A percentile compares a stretch with the other conserved stretches of the same genome.
Conservation (phyloP, 768 basidiomycete genomes). For the Pleurotus platypus region DNA sequence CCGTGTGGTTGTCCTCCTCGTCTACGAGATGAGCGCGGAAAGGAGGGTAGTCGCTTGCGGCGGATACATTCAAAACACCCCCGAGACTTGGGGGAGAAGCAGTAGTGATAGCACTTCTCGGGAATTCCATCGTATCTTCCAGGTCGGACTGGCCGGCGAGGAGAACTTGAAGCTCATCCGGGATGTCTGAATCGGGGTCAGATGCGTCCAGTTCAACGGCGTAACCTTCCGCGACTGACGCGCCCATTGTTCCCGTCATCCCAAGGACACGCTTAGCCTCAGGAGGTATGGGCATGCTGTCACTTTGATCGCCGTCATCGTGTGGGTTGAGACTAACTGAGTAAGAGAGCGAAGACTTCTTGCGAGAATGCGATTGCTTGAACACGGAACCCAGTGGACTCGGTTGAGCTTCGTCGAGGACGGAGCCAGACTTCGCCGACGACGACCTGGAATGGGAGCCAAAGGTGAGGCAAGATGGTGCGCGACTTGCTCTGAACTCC, state of each 20-base stretch:
- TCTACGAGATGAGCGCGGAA: constrained; percentile 44
- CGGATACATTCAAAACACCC: constrained; percentile 24
- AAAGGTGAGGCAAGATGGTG: constrained; percentile 37
- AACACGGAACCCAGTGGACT: constrained; percentile 29
- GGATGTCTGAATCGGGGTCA: constrained; percentile 79
- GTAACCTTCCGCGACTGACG: constrained; percentile 45
- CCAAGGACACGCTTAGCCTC: constrained; percentile 57
- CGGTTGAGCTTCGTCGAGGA: constrained; percentile 13
- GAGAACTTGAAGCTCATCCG: constrained; percentile 69
- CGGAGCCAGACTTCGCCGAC: constrained; percentile 17
- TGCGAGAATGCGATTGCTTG: constrained; percentile 25
- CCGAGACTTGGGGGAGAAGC: constrained; percentile 11
- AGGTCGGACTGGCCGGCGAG: constrained; percentile 36
- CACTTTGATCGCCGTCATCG: constrained; percentile 11
- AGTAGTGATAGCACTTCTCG: constrained; percentile 33
- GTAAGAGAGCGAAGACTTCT: constrained; percentile 21
- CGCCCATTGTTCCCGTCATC: constrained; percentile 66
- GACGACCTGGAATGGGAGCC: constrained; percentile 22
- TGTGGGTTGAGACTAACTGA: constrained; percentile 10
- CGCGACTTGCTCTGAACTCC: constrained; percentile 20
- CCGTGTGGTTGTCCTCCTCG: constrained; percentile 35
- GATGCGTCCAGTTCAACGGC: constrained; percentile 45
- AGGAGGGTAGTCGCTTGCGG: constrained; percentile 11
- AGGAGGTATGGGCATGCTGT: constrained; percentile 36
- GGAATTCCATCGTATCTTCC: constrained; percentile 42